Percentiles rank a stretch among this genome's conserved stretches.
These are phyloP conservation scores for Geoglossum cookeanum DNA, from an alignment of 2,329 filamentous ascomycete genomes.

Conservation along the genomic window DNA sequence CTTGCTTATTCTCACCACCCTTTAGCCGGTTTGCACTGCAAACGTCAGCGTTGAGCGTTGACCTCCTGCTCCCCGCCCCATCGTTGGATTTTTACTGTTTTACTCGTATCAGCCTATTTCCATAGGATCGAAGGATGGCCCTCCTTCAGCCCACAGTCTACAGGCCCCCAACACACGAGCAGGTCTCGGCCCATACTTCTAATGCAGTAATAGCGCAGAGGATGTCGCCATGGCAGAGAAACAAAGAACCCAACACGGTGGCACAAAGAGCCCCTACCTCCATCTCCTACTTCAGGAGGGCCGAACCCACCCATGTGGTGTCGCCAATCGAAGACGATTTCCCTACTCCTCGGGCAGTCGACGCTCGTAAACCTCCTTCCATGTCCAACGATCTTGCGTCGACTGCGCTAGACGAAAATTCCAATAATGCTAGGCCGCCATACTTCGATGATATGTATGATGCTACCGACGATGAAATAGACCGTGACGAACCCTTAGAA, in stretches of 20 bases:
- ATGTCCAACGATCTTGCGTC: slow-evolving; percentile 29
- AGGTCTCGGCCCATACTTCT: slow-evolving; percentile 37
- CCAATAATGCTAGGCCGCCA: slow-evolving; percentile 38
- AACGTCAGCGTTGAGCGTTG: background rate
- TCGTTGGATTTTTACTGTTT: background rate
- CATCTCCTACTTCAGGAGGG: slow-evolving; percentile 3
- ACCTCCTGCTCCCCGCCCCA: background rate
- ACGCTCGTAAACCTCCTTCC: slow-evolving; percentile 41
- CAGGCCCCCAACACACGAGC: slow-evolving; percentile 28
- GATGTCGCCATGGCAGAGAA: background rate
- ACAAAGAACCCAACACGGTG: slow-evolving; percentile 8
- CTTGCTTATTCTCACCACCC: background rate
- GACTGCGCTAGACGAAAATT: slow-evolving; percentile 38
- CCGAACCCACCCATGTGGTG: slow-evolving; percentile 12
- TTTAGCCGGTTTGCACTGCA: background rate
- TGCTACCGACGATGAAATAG: slow-evolving; percentile 56
- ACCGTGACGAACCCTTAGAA: slow-evolving; percentile 22
- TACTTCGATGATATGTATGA: slow-evolving; percentile 82
- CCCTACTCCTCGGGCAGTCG: slow-evolving; percentile 47
- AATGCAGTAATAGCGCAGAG: slow-evolving; percentile 37
- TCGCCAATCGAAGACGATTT: slow-evolving; percentile 39
- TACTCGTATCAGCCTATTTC: background rate
- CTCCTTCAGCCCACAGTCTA: slow-evolving; percentile 29
- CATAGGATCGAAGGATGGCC: background rate
- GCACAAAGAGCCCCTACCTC: slow-evolving; percentile 6